phyloP scores from a whole-genome alignment of 179 eudicot species.

The Nepenthes alata region DNA sequence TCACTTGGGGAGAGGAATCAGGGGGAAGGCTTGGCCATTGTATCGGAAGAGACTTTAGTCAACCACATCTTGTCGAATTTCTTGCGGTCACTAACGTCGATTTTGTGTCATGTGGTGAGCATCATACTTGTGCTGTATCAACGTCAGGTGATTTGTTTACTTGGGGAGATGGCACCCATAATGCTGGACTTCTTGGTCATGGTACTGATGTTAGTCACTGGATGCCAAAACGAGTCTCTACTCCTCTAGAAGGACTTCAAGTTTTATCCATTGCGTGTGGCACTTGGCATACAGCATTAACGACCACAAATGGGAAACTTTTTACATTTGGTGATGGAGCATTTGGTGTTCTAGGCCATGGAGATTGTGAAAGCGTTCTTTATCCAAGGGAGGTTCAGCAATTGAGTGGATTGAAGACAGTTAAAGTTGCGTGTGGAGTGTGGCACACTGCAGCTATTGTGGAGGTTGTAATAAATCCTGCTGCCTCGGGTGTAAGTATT shows the following conservation, averaged over 20 bases:
- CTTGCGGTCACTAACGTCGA: constrained; percentile 62
- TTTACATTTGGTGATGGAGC: constrained; percentile 84
- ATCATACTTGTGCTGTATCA: constrained; percentile 75
- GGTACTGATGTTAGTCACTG: constrained; percentile 81
- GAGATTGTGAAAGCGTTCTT: constrained; percentile 47
- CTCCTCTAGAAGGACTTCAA: constrained; percentile 67
- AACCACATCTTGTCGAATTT: constrained; percentile 63
- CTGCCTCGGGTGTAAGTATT: constrained; percentile 18
- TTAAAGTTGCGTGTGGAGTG: constrained; percentile 75
- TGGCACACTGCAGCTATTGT: constrained; percentile 94
- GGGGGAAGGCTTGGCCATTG: constrained; percentile 97
- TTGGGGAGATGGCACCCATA: constrained; percentile 83
- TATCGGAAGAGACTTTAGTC: constrained; percentile 45
- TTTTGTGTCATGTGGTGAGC: constrained; percentile 76
- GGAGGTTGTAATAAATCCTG: constrained; percentile 34
- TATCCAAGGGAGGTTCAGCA: constrained; percentile 61
- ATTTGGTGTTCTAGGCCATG: constrained; percentile 79
- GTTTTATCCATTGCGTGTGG: constrained; percentile 69
- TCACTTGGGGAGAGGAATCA: constrained; percentile 93
- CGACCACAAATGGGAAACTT: constrained; percentile 43
- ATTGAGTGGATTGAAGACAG: constrained; percentile 43
- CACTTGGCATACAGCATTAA: constrained; percentile 74
- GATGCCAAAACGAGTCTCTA: constrained; percentile 72
- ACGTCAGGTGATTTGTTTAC: constrained; percentile 62
- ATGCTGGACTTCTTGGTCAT: constrained; percentile 80